Evolutionary conservation across 371 early-diverging fungal genomes (phyloP).

Genomic region (Chytridium lagenaria): DNA sequence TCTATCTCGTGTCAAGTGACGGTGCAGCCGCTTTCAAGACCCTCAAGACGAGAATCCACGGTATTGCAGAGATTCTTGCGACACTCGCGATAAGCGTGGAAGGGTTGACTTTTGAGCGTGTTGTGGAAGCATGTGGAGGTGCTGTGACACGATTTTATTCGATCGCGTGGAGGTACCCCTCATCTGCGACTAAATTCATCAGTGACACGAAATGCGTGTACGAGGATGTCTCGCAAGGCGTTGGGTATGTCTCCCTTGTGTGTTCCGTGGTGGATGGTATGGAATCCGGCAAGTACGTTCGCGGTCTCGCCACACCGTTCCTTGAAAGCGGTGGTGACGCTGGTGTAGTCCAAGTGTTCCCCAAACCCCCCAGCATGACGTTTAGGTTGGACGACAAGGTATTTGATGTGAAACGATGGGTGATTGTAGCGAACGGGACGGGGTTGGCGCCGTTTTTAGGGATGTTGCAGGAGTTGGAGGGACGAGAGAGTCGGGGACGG

Average conservation of each 20-base stretch:
- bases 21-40: conserved; percentile 44
- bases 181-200: no score
- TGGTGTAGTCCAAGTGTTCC: conserved; percentile 53
- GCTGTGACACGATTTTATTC: neutral
- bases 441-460: conserved; percentile 86
- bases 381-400: neutral
- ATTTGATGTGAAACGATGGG: conserved; percentile 40
- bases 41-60: neutral
- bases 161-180: no score
- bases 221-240: neutral
- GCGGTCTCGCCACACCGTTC: conserved; percentile 84
- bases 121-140: neutral
- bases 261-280: neutral
- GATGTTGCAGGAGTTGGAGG: conserved; percentile 27
- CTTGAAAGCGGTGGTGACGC: conserved; percentile 55
- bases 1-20: conserved; percentile 81
- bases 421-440: conserved; percentile 88
- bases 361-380: conserved; percentile 57
- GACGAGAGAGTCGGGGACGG: no score
- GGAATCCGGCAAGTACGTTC: neutral
- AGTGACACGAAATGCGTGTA: no score
- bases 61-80: neutral
- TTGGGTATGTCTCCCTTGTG: neutral
- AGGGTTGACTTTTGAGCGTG: conserved; percentile 64
- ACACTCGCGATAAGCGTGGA: neutral